Base-by-base conservation (phyloP, 352 stramenopile species). In the Stephanocyclus meneghinianus region DNA sequence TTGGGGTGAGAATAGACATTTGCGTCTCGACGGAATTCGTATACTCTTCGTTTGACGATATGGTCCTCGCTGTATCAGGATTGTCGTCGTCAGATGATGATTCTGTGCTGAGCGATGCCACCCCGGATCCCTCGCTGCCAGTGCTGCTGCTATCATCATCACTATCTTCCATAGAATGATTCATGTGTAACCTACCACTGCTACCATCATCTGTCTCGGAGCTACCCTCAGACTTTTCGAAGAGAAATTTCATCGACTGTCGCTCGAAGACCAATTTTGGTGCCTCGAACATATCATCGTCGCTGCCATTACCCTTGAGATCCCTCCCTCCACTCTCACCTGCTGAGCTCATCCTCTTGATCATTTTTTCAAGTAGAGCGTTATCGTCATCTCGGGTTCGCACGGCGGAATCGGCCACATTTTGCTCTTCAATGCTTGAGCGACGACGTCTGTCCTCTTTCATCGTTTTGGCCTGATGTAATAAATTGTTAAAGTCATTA, bases 231-330 rank as follows among this genome's bases (percentile, higher is more conserved):
- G 44, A 4, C 3, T 32, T 51, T n/a, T 48, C n/a, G 57, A 57
- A 44, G 10, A 57, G 26, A 57, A 53, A 30, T 18, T 18, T 26
- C 44, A 42, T 37, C n/a, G 42, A 56, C 40, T 11, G 16, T 26
- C 37, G 6, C 15, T 74, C 9, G 44, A 57, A 30, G 16, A 78
- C 61, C 50, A 78, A 64, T 60, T 66, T 71, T 1, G 71, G 71
- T 37, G 71, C 51, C 37, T 78, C 13, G 37, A 78, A 78, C 10
- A 15, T 63, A 11, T 63, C 29, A 44, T n/a, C 13, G 16, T 63
- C 29, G 16, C 29, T 44, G 32, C 29, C 30, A 63, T 6, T 47
- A 55, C 47, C 18, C 15, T 26, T 55, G 18, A 26, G 5, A 55
- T 55, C 15, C 6, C 47, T 55, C 47, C 47, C 15, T 5, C 47